Percentiles rank a stretch among this genome's conserved stretches.
Evolutionary conservation across 1,139 yeast genomes (phyloP).

Genomic region (Debaryomyces coudertii): DNA sequence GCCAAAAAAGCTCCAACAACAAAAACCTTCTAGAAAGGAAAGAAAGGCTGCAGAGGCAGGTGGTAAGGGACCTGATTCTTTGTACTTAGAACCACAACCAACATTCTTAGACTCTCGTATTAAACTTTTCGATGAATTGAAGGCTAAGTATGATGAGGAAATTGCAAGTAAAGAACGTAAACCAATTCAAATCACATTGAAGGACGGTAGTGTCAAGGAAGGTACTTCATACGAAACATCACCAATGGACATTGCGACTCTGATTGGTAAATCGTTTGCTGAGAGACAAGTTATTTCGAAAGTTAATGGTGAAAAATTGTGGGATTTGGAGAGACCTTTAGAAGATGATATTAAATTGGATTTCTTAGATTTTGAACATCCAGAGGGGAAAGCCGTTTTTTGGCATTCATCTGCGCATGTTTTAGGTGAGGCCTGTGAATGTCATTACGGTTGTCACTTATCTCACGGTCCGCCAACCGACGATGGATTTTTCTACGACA

Average conservation of each 20-base stretch:
- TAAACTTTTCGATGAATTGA: conserved; percentile 76
- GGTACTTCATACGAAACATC: conserved; percentile 89
- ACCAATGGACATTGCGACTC: conserved; percentile 83
- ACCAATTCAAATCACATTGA: conserved; percentile 77
- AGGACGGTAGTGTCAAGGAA: conserved; percentile 79
- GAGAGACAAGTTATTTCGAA: conserved; percentile 92
- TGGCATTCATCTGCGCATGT: conserved; percentile 99
- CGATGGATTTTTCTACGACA: conserved; percentile 97
- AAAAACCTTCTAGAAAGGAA: conserved; percentile 15
- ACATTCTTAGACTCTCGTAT: conserved; percentile 79
- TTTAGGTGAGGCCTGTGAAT: conserved; percentile 97
- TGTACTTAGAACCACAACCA: conserved; percentile 76
- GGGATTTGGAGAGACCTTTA: conserved; percentile 96
- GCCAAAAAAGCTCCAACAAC: conserved; percentile 14
- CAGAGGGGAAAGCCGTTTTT: conserved; percentile 93
- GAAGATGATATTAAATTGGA: conserved; percentile 74
- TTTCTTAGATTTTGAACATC: conserved; percentile 66
- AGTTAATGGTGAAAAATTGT: conserved; percentile 76
- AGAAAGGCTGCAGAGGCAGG: conserved; percentile 32
- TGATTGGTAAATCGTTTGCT: conserved; percentile 76
- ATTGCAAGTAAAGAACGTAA: conserved; percentile 59
- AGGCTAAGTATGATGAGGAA: conserved; percentile 74
- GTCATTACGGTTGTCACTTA: conserved; percentile 92
- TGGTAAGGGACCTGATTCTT: conserved; percentile 36
- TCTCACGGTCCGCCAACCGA: conserved; percentile 93